Evolutionary conservation across 495 filamentous ascomycete genomes (phyloP), one percentile per base, ranked within the genome.

Genomic region (Penicillium mononematosum): DNA sequence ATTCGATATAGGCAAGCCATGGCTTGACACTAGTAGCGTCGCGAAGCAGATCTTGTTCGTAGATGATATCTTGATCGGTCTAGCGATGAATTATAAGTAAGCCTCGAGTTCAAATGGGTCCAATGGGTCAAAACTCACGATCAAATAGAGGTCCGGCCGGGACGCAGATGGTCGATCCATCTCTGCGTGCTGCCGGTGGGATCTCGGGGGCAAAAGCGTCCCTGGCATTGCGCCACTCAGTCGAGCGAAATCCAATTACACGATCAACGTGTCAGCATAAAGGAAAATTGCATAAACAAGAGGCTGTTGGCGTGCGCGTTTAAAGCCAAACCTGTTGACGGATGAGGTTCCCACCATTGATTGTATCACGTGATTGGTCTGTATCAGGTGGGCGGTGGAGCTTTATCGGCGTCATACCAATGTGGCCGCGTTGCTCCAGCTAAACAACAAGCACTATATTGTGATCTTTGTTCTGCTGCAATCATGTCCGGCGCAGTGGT

Each of bases 1-100:
- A 90, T 62, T 92, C 89, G 72, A 92, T 89, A 67, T 99, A 99
- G 55, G 89, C 86, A 53, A 98, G 80, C 95, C 95, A 99, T 70
- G 94, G 93, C 73, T 94, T 96, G 60, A 92, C 85, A 68, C 84
- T 94, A 62, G 86, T 88, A 8, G 86, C 86, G 71, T 94, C 88
- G 57, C 92, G 87, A 42, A 92, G 76, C 45, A 99, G 84, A 75
- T 99, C 95, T 73, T 96, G 92, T 74, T 99, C 95, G 76, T 97
- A 98, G 31, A 96, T 82, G 36, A 88, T 85, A 72, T 99, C 95
- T 68, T 93, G 89, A 58, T 91, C 88, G 53, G 88, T 85, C 87
- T 88, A 32, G 57, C 11, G 39, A 41, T 34, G 16, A 11, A 34
- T 48, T 22, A 0, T 27, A 51, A 31, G 53, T 67, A 50, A 70